A percentile compares a stretch with the other conserved stretches of the same genome.
Evolutionary conservation across 179 eudicot genomes (phyloP).

Genomic region (Camellia oleifera): DNA sequence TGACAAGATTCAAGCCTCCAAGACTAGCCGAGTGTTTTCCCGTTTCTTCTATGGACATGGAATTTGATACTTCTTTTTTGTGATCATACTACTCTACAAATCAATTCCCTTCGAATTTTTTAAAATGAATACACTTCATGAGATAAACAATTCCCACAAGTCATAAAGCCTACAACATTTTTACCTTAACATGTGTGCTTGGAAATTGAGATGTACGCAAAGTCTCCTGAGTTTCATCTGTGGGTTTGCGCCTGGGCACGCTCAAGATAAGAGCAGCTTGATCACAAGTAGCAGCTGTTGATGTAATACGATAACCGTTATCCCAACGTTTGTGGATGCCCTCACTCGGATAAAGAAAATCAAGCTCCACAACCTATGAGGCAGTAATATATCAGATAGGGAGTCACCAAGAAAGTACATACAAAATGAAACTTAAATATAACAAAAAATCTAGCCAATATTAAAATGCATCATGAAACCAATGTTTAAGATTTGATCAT

Average conservation of each 20-base stretch:
- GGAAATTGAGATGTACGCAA: slow-evolving; percentile 45
- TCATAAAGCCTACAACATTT: background rate
- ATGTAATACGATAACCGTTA: slow-evolving; percentile 38
- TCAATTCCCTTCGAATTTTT: background rate
- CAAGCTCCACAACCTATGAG: slow-evolving; percentile 39
- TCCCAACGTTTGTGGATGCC: slow-evolving; percentile 42
- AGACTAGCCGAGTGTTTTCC: background rate
- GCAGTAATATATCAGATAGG: slow-evolving; percentile 6
- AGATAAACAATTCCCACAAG: background rate
- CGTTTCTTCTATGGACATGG: background rate
- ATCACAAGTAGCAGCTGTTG: slow-evolving; percentile 37
- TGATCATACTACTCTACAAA: background rate
- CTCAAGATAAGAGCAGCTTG: slow-evolving; percentile 43
- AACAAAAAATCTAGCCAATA: background rate
- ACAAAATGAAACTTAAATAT: background rate
- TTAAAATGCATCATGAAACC: background rate
- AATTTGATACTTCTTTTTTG: background rate
- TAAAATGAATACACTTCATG: background rate
- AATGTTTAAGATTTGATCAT: background rate
- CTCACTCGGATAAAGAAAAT: slow-evolving; percentile 45
- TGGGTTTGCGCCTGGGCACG: slow-evolving; percentile 35
- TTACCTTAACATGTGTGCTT: slow-evolving; percentile 44
- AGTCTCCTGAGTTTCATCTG: slow-evolving; percentile 43
- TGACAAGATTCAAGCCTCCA: background rate
- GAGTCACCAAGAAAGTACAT: background rate